These are phyloP conservation scores for Diaporthe destruens DNA, from an alignment of 2,329 filamentous ascomycete genomes.

Conservation along the genomic window DNA sequence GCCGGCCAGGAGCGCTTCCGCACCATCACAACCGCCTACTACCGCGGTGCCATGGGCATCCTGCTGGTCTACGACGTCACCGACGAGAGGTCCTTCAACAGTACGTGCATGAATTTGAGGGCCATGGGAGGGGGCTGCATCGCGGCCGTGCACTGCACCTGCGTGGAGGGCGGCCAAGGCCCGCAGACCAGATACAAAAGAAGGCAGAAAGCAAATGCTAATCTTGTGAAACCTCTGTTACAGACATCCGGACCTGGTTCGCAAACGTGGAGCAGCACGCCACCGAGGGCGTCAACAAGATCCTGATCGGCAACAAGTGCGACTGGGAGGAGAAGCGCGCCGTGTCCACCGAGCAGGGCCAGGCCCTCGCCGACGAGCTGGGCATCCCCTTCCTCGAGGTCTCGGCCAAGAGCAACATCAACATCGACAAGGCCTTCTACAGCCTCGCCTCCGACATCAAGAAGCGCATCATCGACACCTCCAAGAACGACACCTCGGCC, in stretches of 20 bases:
- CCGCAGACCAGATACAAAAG: background rate
- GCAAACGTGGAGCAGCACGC: slow-evolving; percentile 98
- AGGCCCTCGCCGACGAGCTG: slow-evolving; percentile 93
- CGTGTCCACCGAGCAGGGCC: slow-evolving; percentile 91
- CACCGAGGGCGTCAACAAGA: slow-evolving; percentile 99
- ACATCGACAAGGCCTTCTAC: slow-evolving; percentile 99
- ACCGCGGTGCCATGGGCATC: slow-evolving; percentile 98
- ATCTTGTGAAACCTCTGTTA: slow-evolving; percentile 9
- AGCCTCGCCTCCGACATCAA: slow-evolving; percentile 96
- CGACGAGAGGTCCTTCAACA: slow-evolving; percentile 94
- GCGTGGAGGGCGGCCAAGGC: slow-evolving; percentile 37
- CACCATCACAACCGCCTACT: slow-evolving; percentile 99
- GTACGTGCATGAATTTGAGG: slow-evolving; percentile 63
- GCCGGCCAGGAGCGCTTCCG: slow-evolving; percentile 98
- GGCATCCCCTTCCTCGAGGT: slow-evolving; percentile 99
- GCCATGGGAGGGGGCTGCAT: background rate
- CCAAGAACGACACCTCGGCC: slow-evolving; percentile 77
- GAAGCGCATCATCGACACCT: slow-evolving; percentile 95
- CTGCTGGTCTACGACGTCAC: slow-evolving; percentile 98
- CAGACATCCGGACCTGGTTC: slow-evolving; percentile 99
- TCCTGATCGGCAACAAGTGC: slow-evolving; percentile 99
- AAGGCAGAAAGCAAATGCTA: background rate
- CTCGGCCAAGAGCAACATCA: slow-evolving; percentile 99
- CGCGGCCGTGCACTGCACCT: slow-evolving; percentile 34
- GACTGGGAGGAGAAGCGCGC: slow-evolving; percentile 99